Evolutionary conservation across 768 basidiomycete species (phyloP).

Genomic region (Cystofilobasidium ferigula): DNA sequence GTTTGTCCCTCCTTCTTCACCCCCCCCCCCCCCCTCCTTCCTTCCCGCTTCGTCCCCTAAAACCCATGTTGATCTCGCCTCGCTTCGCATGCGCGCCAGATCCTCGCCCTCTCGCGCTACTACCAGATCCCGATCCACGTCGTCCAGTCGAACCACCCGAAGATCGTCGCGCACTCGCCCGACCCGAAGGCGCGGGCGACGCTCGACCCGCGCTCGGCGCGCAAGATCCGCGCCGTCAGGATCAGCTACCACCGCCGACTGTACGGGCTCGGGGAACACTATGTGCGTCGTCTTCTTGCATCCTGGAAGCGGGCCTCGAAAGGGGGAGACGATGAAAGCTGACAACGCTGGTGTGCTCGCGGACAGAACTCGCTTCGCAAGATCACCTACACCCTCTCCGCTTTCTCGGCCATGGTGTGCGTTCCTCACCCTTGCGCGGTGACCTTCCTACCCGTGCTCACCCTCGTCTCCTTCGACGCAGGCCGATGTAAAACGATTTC

Average conservation of each 20-base stretch:
- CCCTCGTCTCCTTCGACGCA: too few relatives aligned
- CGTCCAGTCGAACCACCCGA: constrained; percentile 67
- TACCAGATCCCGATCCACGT: constrained; percentile 82
- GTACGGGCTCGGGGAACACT: constrained; percentile 81
- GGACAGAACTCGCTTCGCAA: constrained; percentile 22
- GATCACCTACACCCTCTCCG: constrained; percentile 14
- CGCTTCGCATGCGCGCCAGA: constrained; percentile 38
- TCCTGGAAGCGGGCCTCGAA: too few relatives aligned
- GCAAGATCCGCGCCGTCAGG: constrained; percentile 45
- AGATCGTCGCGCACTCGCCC: constrained; percentile 71
- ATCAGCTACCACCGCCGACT: constrained; percentile 83
- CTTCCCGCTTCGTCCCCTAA: background rate
- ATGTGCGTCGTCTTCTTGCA: background rate
- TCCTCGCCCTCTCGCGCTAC: constrained; percentile 72
- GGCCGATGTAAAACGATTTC: too few relatives aligned
- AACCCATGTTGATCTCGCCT: too few relatives aligned
- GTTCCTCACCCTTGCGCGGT: too few relatives aligned
- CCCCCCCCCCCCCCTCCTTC: background rate
- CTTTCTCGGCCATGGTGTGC: constrained; percentile 25
- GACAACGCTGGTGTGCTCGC: background rate
- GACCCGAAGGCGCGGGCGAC: constrained; percentile 33
- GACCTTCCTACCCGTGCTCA: too few relatives aligned
- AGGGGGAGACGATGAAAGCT: too few relatives aligned
- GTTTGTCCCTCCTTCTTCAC: constrained; percentile 29
- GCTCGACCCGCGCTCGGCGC: constrained; percentile 32